Evolutionary conservation across 495 filamentous ascomycete species (phyloP).

Genomic region (Cercophora samala): DNA sequence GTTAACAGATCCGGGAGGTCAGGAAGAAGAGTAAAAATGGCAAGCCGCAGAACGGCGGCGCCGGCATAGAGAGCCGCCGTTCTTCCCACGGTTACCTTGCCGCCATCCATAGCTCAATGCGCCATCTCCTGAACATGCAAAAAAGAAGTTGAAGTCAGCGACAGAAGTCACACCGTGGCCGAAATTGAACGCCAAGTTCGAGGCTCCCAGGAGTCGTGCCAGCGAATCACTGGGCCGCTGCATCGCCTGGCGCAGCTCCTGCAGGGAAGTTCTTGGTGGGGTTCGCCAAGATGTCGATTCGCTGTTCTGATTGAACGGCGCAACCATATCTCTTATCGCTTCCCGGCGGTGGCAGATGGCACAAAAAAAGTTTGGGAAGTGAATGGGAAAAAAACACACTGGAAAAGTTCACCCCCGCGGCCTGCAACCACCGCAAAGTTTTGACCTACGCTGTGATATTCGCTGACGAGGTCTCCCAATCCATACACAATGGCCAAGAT

Average conservation of each 20-base stretch:
- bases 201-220: slow-evolving; percentile 12
- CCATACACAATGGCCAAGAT: slow-evolving; percentile 67
- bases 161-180: slow-evolving; percentile 7
- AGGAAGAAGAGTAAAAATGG: slow-evolving; percentile 78
- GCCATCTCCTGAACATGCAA: slow-evolving; percentile 26
- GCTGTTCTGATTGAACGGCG: not conserved
- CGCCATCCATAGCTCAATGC: slow-evolving; percentile 45
- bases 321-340: slow-evolving; percentile 25
- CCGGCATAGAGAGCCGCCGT: slow-evolving; percentile 71
- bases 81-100: slow-evolving; percentile 52
- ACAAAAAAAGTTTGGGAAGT: slow-evolving; percentile 31
- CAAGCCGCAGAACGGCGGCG: slow-evolving; percentile 74
- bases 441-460: not conserved
- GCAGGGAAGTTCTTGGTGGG: slow-evolving; percentile 7
- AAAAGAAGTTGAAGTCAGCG: not conserved
- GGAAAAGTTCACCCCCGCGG: slow-evolving; percentile 19
- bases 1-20: slow-evolving; percentile 81
- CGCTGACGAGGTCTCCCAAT: slow-evolving; percentile 11
- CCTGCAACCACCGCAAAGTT: slow-evolving; percentile 2
- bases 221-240: slow-evolving; percentile 22
- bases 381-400: slow-evolving; percentile 40
- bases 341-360: slow-evolving; percentile 28
- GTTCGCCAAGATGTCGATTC: slow-evolving; percentile 11
- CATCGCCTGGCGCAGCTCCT: not conserved
- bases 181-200: slow-evolving; percentile 14